Evolutionary conservation across 2,329 filamentous ascomycete species (phyloP).

Genomic region (Exserohilum rostratum): DNA sequence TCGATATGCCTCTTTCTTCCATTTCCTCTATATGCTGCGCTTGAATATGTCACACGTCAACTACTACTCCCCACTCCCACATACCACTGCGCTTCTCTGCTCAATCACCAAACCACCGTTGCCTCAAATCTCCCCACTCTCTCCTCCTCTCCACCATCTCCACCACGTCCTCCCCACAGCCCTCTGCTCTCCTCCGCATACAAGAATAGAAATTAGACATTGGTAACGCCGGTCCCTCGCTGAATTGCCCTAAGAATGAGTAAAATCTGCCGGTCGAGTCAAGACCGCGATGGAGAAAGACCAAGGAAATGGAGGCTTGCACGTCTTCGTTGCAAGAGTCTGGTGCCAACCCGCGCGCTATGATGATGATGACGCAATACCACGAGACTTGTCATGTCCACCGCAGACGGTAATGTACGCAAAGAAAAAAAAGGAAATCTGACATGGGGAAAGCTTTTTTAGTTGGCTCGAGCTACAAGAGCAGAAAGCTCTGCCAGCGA

Average conservation of each 20-base stretch:
- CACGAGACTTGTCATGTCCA: conserved; percentile 38
- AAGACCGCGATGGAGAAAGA: conserved; percentile 22
- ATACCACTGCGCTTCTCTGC: too few species aligned
- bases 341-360: conserved; percentile 28
- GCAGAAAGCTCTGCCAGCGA: conserved; percentile 42
- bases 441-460: conserved; percentile 34
- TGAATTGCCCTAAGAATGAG: conserved; percentile 25
- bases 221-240: conserved; percentile 25
- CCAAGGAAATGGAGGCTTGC: conserved; percentile 12
- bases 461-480: conserved; percentile 8
- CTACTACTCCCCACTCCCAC: not conserved
- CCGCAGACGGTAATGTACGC: conserved; percentile 13
- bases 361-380: conserved; percentile 39
- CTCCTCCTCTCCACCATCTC: too few species aligned
- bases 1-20: conserved; percentile 13
- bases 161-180: too few species aligned
- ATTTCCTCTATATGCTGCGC: conserved; percentile 23
- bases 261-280: conserved; percentile 22
- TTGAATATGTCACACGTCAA: conserved; percentile 10
- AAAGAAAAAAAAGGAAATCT: conserved; percentile 17
- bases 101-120: conserved; percentile 1
- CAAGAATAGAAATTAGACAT: conserved; percentile 34
- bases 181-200: conserved; percentile 1
- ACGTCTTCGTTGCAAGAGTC: conserved; percentile 14
- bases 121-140: conserved; percentile 3